phyloP scores from a whole-genome alignment of 202 grass and related monocot genomes.

The Bolboschoenoplectus hybrid region DNA sequence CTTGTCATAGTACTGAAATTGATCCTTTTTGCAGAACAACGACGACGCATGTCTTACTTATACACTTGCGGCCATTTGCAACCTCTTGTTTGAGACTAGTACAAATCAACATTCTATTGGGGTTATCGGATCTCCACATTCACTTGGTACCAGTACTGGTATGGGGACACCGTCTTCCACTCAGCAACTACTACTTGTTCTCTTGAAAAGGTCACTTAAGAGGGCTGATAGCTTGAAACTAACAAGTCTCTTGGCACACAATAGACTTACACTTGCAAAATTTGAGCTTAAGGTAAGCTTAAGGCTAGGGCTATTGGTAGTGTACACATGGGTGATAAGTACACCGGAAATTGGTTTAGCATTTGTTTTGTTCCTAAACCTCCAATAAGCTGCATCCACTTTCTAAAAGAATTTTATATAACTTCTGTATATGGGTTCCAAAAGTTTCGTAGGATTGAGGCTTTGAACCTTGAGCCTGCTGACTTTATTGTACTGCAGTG shows the following conservation, averaged over 20 bases:
- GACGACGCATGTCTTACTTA: conserved; percentile 93
- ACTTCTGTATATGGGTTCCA: not conserved
- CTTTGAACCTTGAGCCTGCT: conserved; percentile 16
- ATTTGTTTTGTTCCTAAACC: conserved; percentile 18
- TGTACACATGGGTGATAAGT: not conserved
- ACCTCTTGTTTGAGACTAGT: conserved; percentile 83
- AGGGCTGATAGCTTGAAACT: conserved; percentile 91
- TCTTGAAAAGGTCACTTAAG: conserved; percentile 83
- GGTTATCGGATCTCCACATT: conserved; percentile 74
- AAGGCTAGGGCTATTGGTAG: conserved; percentile 5
- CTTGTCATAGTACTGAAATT: conserved; percentile 39
- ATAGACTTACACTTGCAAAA: conserved; percentile 85
- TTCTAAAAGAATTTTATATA: conserved; percentile 1
- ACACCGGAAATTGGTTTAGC: not conserved
- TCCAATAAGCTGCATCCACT: conserved; percentile 21
- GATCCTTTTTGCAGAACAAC: conserved; percentile 71
- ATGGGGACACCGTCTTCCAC: conserved; percentile 73
- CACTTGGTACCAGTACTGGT: conserved; percentile 78
- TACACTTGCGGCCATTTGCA: conserved; percentile 89
- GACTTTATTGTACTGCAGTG: not conserved
- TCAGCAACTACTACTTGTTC: conserved; percentile 89
- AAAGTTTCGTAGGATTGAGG: not conserved
- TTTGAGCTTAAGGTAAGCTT: conserved; percentile 80
- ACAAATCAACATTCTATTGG: conserved; percentile 57
- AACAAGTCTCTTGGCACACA: conserved; percentile 70